Base-by-base conservation (phyloP, 2,329 filamentous ascomycete genomes). In the Aureobasidium lini region DNA sequence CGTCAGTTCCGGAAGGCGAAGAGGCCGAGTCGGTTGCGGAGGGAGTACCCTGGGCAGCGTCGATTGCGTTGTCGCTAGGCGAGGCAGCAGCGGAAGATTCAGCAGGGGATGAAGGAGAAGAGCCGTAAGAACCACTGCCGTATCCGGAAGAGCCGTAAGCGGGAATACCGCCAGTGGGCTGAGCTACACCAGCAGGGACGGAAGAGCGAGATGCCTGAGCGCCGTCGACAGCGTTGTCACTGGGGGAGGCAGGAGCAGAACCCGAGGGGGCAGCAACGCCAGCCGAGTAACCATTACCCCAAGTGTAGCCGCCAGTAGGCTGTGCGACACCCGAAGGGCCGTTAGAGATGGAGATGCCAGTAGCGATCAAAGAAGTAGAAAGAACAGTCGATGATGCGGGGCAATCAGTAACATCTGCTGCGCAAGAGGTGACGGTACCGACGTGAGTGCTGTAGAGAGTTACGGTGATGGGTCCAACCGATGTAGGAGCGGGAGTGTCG, bases 381-480 rank as follows among this genome's bases (percentile, higher is more conserved):
- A 60, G 6, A 31, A 52, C 54, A 36, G 60, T 61, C 18, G 47
- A 58, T n/a, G 31, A 32, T 13, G 58, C 58, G 7, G 58, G 58
- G 49, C 52, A 46, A 48, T 61, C 36, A 2, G 60, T 61, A 11
- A 63, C 62, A 13, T 59, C 49, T 10, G 59, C 23, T 29, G 44
- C 56, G 43, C 62, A 63, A 7, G 43, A 44, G 47, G 57, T 63
- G 16, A 63, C 28, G 57, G 62, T 63, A 37, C 44, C 60, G 13
- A 61, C 42, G 5, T 47, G 42, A 28, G 60, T 61, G 57, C 43
- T 53, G 57, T 61, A 63, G 31, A 60, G 49, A 36, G 62, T 63
- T n/a, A 63, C 28, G 34, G 62, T 63, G 54, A n/a, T 39, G 49
- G 53, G 50, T 9, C 39, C 28, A 43, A 42, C 49, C 13, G 60